Conservation (phyloP, 371 early-diverging fungal species). For the Zychaea mexicana region DNA sequence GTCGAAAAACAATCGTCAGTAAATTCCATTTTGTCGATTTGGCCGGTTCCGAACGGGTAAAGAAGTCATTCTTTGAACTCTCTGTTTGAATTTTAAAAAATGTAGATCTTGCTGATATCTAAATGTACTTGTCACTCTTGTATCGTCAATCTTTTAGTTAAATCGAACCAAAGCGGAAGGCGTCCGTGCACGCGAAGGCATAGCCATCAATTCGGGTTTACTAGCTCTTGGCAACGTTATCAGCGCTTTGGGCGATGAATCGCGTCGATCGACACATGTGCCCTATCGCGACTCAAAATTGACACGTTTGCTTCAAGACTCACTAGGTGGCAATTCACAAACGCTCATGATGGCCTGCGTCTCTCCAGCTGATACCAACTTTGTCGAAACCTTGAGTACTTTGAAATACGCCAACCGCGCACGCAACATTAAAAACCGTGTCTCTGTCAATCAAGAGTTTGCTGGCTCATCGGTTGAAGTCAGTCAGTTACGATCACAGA, state of each 20-base stretch:
- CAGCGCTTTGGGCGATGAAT: slow-evolving; percentile 90
- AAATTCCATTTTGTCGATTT: slow-evolving; percentile 97
- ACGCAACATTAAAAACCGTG: slow-evolving; percentile 83
- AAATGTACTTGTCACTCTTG: no score
- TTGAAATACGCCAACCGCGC: slow-evolving; percentile 90
- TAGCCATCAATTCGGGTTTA: slow-evolving; percentile 96
- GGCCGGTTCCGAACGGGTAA: slow-evolving; percentile 75
- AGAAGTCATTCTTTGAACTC: not conserved
- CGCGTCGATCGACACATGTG: slow-evolving; percentile 68
- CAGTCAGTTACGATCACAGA: slow-evolving; percentile 66
- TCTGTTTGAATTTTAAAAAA: slow-evolving; percentile 73
- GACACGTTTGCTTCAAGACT: slow-evolving; percentile 92
- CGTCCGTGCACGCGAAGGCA: slow-evolving; percentile 96
- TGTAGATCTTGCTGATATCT: no score
- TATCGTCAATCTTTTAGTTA: slow-evolving; percentile 20
- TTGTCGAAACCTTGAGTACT: slow-evolving; percentile 89
- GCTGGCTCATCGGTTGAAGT: slow-evolving; percentile 60
- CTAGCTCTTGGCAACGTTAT: slow-evolving; percentile 99
- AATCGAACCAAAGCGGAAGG: slow-evolving; percentile 68
- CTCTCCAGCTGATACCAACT: slow-evolving; percentile 75
- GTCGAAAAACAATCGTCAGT: slow-evolving; percentile 46
- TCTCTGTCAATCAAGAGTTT: slow-evolving; percentile 45
- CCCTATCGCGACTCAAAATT: slow-evolving; percentile 98
- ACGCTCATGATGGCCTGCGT: slow-evolving; percentile 94
- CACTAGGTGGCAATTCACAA: slow-evolving; percentile 85